Evolutionary conservation across 345 rosid species (phyloP), one percentile per base, ranked within the genome.

Genomic region (Populus alba): DNA sequence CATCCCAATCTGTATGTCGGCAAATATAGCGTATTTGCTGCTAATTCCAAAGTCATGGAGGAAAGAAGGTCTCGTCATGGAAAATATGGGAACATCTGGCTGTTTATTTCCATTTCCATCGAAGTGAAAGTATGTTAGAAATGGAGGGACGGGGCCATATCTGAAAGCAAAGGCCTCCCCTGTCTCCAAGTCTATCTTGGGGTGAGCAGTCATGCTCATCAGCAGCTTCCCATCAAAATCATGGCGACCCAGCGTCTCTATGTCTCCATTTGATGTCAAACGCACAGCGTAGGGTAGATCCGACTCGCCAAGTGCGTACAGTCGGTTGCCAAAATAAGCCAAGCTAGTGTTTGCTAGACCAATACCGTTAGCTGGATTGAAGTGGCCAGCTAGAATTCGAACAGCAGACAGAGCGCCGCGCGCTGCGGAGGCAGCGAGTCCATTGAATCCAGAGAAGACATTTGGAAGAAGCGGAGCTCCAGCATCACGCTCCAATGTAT

Each of bases 181-280:
- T 1, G 94, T 87, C 11, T 85, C 84, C 8, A 81, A 70, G 61
- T 89, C 94, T n/a, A 73, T 38, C 74, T 90, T 90, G 27, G 91
- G 94, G 81, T 90, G 94, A 55, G 94, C 92, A 12, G 92, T 90
- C 92, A 90, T 90, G 85, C 90, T 86, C 86, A 87, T 83, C 73
- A 81, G 68, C 71, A 90, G 38, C 49, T 88, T 86, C 49, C 90
- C 91, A 43, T 85, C 85, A 80, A 87, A 90, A 78, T 90, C 90
- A 25, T 78, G 71, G 20, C 92, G 87, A 0, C 88, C 87, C 18
- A 82, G 1, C 0, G 94, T 90, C 77, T 86, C 77, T 8, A 90
- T 71, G 63, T 90, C 92, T 22, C 90, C 90, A 3, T 57, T 68
- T 9, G 84, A 31, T 23, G 87, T 84, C 69, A 90, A 75, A 53